Base-by-base conservation (phyloP, 2,329 filamentous ascomycete genomes). In the Exutisphaerella laricina region DNA sequence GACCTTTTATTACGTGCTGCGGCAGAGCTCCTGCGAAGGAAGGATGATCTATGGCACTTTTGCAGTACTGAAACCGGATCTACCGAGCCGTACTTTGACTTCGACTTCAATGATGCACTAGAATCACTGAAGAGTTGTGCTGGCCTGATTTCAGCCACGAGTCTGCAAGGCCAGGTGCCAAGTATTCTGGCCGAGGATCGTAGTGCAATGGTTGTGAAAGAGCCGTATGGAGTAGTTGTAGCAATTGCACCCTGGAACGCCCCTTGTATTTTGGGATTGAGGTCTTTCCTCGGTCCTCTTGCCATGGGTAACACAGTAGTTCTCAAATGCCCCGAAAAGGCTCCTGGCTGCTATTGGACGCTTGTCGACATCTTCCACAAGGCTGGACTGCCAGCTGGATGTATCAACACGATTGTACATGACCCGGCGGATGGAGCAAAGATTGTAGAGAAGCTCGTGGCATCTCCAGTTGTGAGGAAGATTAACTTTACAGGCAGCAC, bases 401-500 rank as follows among this genome's bases (percentile, higher is more conserved):
- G 78, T 4, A 64, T 92, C 25, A 90, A 88, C 62, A 69, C 86
- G 30, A 67, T 94, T 25, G 75, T 79, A 36, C 71, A 78, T 42
- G 70, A 69, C 39, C 66, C 72, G 0, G 64, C 72, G 22, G 76
- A 83, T 50, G 86, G 85, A 0, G 71, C 81, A 0, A 69, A 73
- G 13, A 70, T 89, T 28, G 88, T 84, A 0, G 71, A 71, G 18
- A 69, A 77, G 1, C 64, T 90, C 23, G 84, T 92, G 49, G 72
- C 76, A 31, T 71, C 84, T 54, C 77, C 77, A 0, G 69, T 71
- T 0, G 68, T 92, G 40, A 83, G 79, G 60, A 88, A 88, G 60
- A 72, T 89, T 42, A 84, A 82, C 40, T 90, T 89, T 53, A 89
- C 85, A 0, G 85, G 85, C 8, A 84, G 78, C 57, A 85, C 84